These are phyloP conservation scores for Hyphopichia burtonii DNA, from an alignment of 1,139 yeast genomes.

Conservation along the genomic window DNA sequence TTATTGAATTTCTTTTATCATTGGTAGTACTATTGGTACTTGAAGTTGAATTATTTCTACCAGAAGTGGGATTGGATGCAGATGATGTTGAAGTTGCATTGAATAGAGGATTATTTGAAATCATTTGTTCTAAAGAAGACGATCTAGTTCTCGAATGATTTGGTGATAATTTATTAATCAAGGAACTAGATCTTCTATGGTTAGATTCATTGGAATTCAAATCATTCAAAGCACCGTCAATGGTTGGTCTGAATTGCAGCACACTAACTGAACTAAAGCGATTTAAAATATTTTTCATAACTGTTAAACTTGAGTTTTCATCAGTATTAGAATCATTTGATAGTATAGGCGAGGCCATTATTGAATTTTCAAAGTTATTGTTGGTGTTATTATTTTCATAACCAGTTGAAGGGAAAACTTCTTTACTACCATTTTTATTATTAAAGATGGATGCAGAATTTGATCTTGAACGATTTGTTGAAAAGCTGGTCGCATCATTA, in stretches of 20 bases:
- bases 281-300: constrained; percentile 38
- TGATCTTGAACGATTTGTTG: constrained; percentile 29
- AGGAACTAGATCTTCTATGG: constrained; percentile 24
- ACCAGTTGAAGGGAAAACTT: constrained; percentile 24
- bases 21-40: not conserved
- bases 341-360: constrained; percentile 9
- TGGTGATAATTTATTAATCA: constrained; percentile 33
- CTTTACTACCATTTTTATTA: constrained; percentile 13
- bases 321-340: constrained; percentile 11
- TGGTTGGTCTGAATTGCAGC: constrained; percentile 13
- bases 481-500: constrained; percentile 18
- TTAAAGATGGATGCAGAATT: constrained; percentile 15
- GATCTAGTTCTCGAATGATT: constrained; percentile 38
- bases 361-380: constrained; percentile 7
- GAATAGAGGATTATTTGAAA: not conserved
- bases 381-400: no score
- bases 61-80: not conserved
- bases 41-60: not conserved
- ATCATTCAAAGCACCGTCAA: constrained; percentile 7
- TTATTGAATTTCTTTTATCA: constrained; percentile 31
- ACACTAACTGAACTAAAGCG: constrained; percentile 32
- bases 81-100: not conserved
- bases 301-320: constrained; percentile 21
- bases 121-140: constrained; percentile 30
- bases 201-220: constrained; percentile 7